phyloP scores from a whole-genome alignment of 2,329 filamentous ascomycete species.

The Venturia pyrina region DNA sequence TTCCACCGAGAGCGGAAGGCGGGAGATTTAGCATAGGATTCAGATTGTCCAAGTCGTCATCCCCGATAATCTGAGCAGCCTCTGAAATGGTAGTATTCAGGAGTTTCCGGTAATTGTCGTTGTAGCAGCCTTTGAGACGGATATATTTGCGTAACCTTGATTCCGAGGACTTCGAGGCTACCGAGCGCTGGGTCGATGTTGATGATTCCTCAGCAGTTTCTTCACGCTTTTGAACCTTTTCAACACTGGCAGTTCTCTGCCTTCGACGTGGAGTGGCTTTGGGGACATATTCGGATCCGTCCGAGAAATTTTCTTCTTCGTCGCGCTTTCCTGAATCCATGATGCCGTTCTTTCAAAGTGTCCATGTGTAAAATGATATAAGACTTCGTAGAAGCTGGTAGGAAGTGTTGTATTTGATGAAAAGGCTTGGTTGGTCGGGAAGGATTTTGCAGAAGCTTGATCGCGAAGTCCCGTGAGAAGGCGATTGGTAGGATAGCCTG shows the following conservation, averaged over 20 bases:
- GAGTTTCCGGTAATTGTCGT: constrained; percentile 30
- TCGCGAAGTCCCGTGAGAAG: not conserved
- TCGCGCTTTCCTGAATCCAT: not conserved
- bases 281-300: not conserved
- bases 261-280: not conserved
- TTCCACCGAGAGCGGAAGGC: constrained; percentile 55
- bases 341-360: not conserved
- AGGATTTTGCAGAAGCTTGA: not conserved
- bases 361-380: not conserved
- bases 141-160: constrained; percentile 15
- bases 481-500: not conserved
- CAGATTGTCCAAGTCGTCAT: not conserved
- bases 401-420: not conserved
- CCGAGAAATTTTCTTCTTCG: constrained; percentile 2
- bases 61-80: constrained; percentile 13
- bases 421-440: not conserved
- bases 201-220: not conserved
- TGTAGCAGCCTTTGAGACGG: constrained; percentile 33
- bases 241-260: not conserved
- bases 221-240: not conserved
- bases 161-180: not conserved
- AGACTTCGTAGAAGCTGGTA: not conserved
- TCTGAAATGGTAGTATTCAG: constrained; percentile 23
- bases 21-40: constrained; percentile 14
- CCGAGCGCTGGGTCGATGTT: not conserved